A percentile compares a stretch with the other conserved stretches of the same genome.
phyloP scores from a whole-genome alignment of 2,329 filamentous ascomycete species.

The Cytospora chrysosperma region DNA sequence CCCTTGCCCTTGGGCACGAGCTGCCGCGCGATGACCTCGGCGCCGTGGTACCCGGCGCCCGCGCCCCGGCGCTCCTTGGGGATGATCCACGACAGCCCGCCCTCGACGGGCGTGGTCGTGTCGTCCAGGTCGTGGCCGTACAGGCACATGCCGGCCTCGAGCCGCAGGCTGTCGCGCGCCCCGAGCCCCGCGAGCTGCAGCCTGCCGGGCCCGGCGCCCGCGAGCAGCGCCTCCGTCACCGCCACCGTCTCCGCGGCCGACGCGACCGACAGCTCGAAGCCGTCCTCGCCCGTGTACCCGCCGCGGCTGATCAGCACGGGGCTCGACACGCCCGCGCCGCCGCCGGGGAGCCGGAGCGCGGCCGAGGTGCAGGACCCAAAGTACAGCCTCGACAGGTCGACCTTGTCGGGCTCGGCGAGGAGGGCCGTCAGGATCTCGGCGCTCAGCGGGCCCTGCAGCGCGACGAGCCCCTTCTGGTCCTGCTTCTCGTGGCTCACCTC shows the following conservation, averaged over 20 bases:
- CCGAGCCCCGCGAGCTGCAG: conserved; percentile 85
- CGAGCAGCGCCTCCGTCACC: conserved; percentile 69
- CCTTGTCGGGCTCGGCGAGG: conserved; percentile 52
- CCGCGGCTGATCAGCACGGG: conserved; percentile 77
- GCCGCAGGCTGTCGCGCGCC: conserved; percentile 84
- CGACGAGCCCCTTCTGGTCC: conserved; percentile 74
- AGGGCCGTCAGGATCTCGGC: conserved; percentile 65
- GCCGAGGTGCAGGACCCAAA: conserved; percentile 76
- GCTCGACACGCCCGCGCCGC: conserved; percentile 43
- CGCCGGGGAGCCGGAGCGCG: conserved; percentile 57
- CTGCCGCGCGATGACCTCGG: conserved; percentile 73
- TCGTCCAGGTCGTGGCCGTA: conserved; percentile 98
- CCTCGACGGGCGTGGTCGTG: conserved; percentile 59
- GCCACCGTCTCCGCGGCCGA: conserved; percentile 57
- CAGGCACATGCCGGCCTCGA: conserved; percentile 98
- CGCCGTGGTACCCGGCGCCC: conserved; percentile 78
- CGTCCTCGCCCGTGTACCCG: conserved; percentile 97
- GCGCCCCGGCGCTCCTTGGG: conserved; percentile 69
- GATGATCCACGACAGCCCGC: conserved; percentile 71
- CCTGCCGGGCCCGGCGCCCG: conserved; percentile 56
- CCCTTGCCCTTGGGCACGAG: conserved; percentile 72
- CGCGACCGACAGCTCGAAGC: conserved; percentile 91
- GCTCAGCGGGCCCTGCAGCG: conserved; percentile 82
- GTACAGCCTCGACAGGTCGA: conserved; percentile 66
- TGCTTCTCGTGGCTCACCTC: conserved; percentile 47